Base-by-base conservation (phyloP, 352 stramenopile genomes). In the Globisporangium splendens region DNA sequence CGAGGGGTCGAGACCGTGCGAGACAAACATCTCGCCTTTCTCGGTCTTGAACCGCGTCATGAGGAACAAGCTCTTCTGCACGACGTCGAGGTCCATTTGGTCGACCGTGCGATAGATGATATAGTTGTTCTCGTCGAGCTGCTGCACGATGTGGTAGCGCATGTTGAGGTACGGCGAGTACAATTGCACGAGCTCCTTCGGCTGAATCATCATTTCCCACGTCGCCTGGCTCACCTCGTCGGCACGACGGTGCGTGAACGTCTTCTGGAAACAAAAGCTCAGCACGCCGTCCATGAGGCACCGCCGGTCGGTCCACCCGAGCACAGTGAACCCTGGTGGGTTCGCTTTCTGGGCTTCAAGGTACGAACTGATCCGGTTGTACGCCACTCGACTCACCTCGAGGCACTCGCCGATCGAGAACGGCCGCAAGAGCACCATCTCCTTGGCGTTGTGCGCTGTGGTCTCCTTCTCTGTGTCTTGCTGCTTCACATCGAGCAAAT, bases 11-110 rank as follows among this genome's bases (percentile, higher is more conserved):
- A 80, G 54, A 3, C 62, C 56, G 39, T 70, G 66, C 44, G 61
- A 22, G 17, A 80, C 61, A 13, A 83, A 43, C 33, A 83, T 72
- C 44, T 70, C 48, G 10, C 73, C 73, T 17, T 66, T 68, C 46
- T 83, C 71, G 18, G 70, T 76, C 63, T 75, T 61, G 48, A 83
- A 78, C 39, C 66, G 73, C 24, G 73, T 79, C 42, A 83, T 62
- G 55, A 83, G 63, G 41, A 70, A 70, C 8, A 80, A 46, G 31
- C 66, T 75, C 55, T 78, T 78, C 22, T 78, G 59, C 28, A 78
- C 66, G 39, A 73, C 62, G 24, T 79, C 62, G 13, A 73, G 69
- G 51, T 75, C 69, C 20, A 62, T 65, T 49, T 78, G 71, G 44
- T 77, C 70, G 49, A 79, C 51, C 10, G 71, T 83, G 35, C 69